These are phyloP conservation scores for Bothriochloa decipiens DNA, from an alignment of 176 grass and related monocot species.

Conservation along the genomic window DNA sequence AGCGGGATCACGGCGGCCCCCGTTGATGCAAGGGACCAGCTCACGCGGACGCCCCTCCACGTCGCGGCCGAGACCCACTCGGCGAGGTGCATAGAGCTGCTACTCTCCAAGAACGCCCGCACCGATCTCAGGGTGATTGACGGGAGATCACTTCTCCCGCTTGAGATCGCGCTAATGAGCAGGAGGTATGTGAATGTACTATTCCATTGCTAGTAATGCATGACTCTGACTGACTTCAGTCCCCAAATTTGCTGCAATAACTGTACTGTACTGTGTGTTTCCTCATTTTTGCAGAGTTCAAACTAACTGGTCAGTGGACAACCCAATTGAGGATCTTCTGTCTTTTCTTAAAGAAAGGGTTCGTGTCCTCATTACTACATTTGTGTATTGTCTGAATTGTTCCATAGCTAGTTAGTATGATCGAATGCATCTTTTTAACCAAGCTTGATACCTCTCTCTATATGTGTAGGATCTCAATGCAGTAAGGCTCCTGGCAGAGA, in stretches of 20 bases:
- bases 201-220: slow-evolving; percentile 8
- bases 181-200: slow-evolving; percentile 35
- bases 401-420: slow-evolving; percentile 8
- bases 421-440: slow-evolving; percentile 6
- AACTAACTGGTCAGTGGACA: slow-evolving; percentile 51
- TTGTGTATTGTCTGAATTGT: neutral
- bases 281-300: slow-evolving; percentile 44
- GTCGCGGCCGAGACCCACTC: slow-evolving; percentile 61
- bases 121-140: slow-evolving; percentile 51
- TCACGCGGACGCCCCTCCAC: slow-evolving; percentile 57
- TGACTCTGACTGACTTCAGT: neutral
- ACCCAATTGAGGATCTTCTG: slow-evolving; percentile 57
- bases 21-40: slow-evolving; percentile 53
- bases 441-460: slow-evolving; percentile 12
- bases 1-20: slow-evolving; percentile 28
- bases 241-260: neutral
- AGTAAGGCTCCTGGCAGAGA: slow-evolving; percentile 59
- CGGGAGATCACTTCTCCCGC: slow-evolving; percentile 45
- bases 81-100: slow-evolving; percentile 51
- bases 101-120: slow-evolving; percentile 56
- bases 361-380: slow-evolving; percentile 24
- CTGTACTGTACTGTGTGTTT: neutral
- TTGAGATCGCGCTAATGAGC: slow-evolving; percentile 58
- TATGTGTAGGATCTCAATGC: slow-evolving; percentile 53
- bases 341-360: slow-evolving; percentile 51